Conservation (phyloP, 1,284 basidiomycete species). For the Cutaneotrichosporon daszewskae region DNA sequence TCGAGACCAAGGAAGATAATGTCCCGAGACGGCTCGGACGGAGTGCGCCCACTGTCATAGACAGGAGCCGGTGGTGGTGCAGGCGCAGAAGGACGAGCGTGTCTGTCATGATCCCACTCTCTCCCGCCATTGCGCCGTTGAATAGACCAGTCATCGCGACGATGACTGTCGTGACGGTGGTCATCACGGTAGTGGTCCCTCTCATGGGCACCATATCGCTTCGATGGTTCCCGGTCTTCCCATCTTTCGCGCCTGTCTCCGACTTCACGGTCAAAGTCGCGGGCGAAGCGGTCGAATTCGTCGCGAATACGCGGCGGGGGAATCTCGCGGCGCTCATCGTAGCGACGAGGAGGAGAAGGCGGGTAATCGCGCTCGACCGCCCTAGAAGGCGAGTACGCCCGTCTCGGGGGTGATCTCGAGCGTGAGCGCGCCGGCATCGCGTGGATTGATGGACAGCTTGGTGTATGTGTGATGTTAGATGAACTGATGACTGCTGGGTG, state of each 20-base stretch:
- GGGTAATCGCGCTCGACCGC: too few relatives aligned
- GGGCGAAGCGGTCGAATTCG: constrained; percentile 1
- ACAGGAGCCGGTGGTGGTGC: too few relatives aligned
- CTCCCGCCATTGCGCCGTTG: constrained; percentile 12
- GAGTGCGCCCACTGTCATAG: constrained; percentile 1
- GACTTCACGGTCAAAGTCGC: neutral
- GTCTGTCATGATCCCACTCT: constrained; percentile 1
- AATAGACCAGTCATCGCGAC: constrained; percentile 2
- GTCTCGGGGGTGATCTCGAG: neutral
- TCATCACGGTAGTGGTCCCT: constrained; percentile 1
- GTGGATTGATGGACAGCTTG: too few relatives aligned
- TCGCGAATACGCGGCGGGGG: neutral
- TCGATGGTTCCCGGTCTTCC: neutral
- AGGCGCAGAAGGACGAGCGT: neutral
- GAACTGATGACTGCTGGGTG: too few relatives aligned
- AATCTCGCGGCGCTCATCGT: too few relatives aligned
- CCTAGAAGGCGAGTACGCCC: constrained; percentile 3
- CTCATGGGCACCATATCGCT: neutral
- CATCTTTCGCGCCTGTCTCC: too few relatives aligned
- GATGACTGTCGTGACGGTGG: constrained; percentile 9
- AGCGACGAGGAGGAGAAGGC: neutral
- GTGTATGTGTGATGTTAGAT: too few relatives aligned
- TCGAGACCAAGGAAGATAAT: constrained; percentile 88
- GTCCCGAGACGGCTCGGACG: constrained; percentile 48
- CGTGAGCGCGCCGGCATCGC: too few relatives aligned